Conservation (phyloP, 139 green algal species). For the Chlamydomonas asymmetrica region DNA sequence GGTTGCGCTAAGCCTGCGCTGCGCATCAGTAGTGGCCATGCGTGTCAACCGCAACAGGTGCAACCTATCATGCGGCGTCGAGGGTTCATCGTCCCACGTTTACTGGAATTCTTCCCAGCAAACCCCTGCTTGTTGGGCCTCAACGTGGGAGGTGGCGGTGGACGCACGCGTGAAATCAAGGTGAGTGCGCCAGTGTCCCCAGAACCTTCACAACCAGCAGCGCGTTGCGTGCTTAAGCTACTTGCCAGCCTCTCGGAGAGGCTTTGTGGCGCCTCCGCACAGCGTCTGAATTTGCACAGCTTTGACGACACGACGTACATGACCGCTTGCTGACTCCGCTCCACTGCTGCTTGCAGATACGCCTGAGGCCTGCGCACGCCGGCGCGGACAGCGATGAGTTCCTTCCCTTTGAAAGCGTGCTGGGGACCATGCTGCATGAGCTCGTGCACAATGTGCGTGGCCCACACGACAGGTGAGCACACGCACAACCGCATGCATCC, state of each 20-base stretch:
- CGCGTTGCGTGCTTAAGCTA: too few species aligned
- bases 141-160: slow-evolving; percentile 57
- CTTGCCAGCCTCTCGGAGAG: too few species aligned
- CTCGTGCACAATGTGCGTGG: slow-evolving; percentile 74
- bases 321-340: too few species aligned
- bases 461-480: slow-evolving; percentile 57
- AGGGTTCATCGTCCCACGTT: slow-evolving; percentile 57
- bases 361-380: slow-evolving; percentile 23
- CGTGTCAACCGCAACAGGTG: slow-evolving; percentile 59
- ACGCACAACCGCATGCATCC: background rate
- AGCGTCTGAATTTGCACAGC: too few species aligned
- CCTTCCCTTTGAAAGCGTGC: slow-evolving; percentile 69
- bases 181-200: background rate
- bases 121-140: slow-evolving; percentile 65
- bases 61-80: slow-evolving; percentile 82
- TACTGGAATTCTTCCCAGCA: slow-evolving; percentile 78
- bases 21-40: background rate
- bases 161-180: slow-evolving; percentile 32
- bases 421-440: slow-evolving; percentile 92
- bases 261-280: too few species aligned
- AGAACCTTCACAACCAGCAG: too few species aligned
- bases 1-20: background rate
- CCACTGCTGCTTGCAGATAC: too few species aligned
- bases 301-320: too few species aligned
- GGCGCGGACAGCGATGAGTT: slow-evolving; percentile 45